A percentile compares a stretch with the other conserved stretches of the same genome.
phyloP scores from a whole-genome alignment of 2,329 filamentous ascomycete genomes.

The Penicillium oxalicum region DNA sequence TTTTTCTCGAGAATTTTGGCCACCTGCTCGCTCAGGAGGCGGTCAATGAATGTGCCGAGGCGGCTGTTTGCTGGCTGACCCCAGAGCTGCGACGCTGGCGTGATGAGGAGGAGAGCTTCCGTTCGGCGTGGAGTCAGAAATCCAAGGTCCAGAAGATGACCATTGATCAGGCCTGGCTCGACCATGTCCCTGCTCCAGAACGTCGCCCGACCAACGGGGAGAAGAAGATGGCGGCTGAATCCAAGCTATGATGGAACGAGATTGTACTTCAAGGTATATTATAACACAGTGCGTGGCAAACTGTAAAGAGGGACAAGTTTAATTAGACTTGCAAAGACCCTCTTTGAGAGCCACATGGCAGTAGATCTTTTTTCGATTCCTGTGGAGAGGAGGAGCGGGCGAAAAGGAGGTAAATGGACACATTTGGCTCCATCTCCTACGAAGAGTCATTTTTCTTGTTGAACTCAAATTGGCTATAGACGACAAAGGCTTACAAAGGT shows the following conservation, averaged over 20 bases:
- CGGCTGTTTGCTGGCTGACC: constrained; percentile 53
- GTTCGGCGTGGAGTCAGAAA: constrained; percentile 49
- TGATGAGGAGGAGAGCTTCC: constrained; percentile 52
- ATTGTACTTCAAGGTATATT: background rate
- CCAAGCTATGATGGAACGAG: constrained; percentile 23
- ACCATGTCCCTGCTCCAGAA: constrained; percentile 29
- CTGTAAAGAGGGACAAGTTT: no score
- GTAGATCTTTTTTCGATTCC: no score
- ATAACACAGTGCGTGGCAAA: no score
- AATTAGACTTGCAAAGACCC: no score
- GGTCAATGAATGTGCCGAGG: constrained; percentile 59
- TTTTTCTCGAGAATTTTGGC: constrained; percentile 59
- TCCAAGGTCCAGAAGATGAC: constrained; percentile 51
- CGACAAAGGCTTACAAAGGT: no score
- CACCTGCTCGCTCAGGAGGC: constrained; percentile 83
- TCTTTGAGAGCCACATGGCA: no score
- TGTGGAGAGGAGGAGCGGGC: no score
- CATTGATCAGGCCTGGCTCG: constrained; percentile 50
- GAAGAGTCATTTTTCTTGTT: no score
- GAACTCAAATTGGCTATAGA: no score
- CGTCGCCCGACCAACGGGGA: constrained; percentile 23
- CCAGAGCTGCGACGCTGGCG: constrained; percentile 55
- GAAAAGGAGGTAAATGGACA: no score
- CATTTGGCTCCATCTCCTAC: no score
- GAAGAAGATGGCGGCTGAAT: constrained; percentile 9